Conservation (phyloP, 352 stramenopile genomes). For the Pythium aristosporum region DNA sequence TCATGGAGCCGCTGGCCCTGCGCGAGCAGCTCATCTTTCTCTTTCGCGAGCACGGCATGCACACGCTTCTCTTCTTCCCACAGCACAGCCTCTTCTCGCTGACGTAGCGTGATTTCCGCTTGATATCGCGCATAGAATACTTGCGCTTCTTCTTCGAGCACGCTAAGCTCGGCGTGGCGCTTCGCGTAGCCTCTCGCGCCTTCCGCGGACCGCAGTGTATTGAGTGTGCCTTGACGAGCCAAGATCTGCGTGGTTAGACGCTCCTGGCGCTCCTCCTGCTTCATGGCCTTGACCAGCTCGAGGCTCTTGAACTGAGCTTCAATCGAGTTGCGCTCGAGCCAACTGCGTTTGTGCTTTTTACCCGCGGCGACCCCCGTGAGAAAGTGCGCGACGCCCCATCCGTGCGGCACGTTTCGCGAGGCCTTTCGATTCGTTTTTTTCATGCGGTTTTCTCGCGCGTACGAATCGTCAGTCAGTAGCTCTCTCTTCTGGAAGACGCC, state of each 20-base stretch:
- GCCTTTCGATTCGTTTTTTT: constrained; percentile 20
- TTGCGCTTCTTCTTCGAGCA: constrained; percentile 56
- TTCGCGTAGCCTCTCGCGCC: constrained; percentile 70
- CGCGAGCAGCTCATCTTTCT: constrained; percentile 36
- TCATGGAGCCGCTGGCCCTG: constrained; percentile 48
- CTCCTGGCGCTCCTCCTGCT: constrained; percentile 69
- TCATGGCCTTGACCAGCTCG: constrained; percentile 59
- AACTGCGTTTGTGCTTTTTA: constrained; percentile 44
- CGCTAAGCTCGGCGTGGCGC: constrained; percentile 57
- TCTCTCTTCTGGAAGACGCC: constrained; percentile 59
- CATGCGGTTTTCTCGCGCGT: constrained; percentile 19
- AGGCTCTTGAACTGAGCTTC: constrained; percentile 76
- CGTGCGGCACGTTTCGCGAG: constrained; percentile 51
- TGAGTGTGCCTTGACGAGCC: constrained; percentile 62
- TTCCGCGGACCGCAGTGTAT: constrained; percentile 62
- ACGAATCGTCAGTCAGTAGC: constrained; percentile 20
- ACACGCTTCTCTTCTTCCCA: constrained; percentile 48
- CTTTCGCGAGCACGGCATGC: constrained; percentile 42
- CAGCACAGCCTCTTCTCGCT: constrained; percentile 47
- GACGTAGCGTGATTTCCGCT: constrained; percentile 37
- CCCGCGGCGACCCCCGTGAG: constrained; percentile 38
- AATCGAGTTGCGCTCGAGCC: constrained; percentile 65
- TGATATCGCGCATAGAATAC: constrained; percentile 47
- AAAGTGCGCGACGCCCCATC: constrained; percentile 79
- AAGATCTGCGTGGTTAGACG: constrained; percentile 62